phyloP scores from a whole-genome alignment of 2,329 filamentous ascomycete genomes.

The Phyllosticta citribraziliensis region DNA sequence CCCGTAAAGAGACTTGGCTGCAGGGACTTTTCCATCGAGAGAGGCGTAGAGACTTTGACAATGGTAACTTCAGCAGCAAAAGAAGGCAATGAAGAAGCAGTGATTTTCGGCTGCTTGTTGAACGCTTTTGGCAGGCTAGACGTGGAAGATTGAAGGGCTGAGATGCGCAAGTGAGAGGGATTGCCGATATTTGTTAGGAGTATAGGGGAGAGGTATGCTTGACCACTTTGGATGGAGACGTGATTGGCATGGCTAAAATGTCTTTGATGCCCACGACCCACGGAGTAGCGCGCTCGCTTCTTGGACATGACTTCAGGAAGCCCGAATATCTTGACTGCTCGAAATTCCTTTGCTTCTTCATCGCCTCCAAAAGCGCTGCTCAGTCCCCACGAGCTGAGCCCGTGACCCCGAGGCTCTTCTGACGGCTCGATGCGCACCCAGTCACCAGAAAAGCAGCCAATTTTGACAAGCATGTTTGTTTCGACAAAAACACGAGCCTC shows the following conservation, averaged over 20 bases:
- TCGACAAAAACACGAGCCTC: slow-evolving; percentile 84
- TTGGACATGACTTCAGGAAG: slow-evolving; percentile 62
- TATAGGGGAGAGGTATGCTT: slow-evolving; percentile 72
- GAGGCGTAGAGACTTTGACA: slow-evolving; percentile 77
- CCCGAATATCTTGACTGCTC: slow-evolving; percentile 80
- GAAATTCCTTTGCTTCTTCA: slow-evolving; percentile 55
- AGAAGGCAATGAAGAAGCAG: slow-evolving; percentile 43
- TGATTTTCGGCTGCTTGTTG: slow-evolving; percentile 34
- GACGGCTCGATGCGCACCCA: slow-evolving; percentile 82
- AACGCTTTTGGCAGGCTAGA: slow-evolving; percentile 27
- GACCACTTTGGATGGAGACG: background rate
- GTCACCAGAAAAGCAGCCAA: slow-evolving; percentile 95
- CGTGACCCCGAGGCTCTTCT: slow-evolving; percentile 61
- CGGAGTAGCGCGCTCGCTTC: slow-evolving; percentile 44
- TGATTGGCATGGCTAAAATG: slow-evolving; percentile 37
- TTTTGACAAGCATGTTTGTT: slow-evolving; percentile 70
- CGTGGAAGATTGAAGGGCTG: slow-evolving; percentile 47
- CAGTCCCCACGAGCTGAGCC: slow-evolving; percentile 56
- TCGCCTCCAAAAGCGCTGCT: slow-evolving; percentile 52
- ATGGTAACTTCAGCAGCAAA: slow-evolving; percentile 71
- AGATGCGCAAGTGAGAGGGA: slow-evolving; percentile 68
- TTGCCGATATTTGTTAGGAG: slow-evolving; percentile 77
- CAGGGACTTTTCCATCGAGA: slow-evolving; percentile 74
- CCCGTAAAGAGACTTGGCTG: slow-evolving; percentile 81
- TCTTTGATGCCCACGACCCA: slow-evolving; percentile 37